These are phyloP conservation scores for Hypoxylon sp. DNA, from an alignment of 2,329 filamentous ascomycete genomes.

Conservation along the genomic window DNA sequence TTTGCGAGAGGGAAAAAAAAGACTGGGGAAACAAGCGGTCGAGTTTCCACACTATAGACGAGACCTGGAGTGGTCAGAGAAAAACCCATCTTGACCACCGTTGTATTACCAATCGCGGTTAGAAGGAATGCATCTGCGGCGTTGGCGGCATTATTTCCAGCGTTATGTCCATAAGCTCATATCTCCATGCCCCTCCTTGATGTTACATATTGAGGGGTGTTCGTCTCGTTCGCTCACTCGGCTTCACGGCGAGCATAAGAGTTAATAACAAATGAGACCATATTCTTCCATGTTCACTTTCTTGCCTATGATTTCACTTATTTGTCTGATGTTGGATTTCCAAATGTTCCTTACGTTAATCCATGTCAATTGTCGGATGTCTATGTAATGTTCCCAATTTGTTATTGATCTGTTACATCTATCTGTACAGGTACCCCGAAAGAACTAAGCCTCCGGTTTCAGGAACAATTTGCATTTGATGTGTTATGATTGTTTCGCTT, in stretches of 20 bases:
- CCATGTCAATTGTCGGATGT: conserved; percentile 13
- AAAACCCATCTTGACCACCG: conserved; percentile 17
- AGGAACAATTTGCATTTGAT: neutral
- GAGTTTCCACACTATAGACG: conserved; percentile 32
- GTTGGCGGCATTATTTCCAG: conserved; percentile 37
- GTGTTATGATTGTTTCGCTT: neutral
- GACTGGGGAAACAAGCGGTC: conserved; percentile 18
- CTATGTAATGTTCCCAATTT: neutral
- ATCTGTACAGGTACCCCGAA: conserved; percentile 1
- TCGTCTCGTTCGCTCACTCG: neutral
- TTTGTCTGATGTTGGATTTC: conserved; percentile 1
- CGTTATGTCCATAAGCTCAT: conserved; percentile 34
- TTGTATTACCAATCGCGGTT: conserved; percentile 32
- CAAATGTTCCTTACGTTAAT: conserved; percentile 9
- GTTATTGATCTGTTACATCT: neutral
- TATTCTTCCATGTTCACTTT: too few relatives aligned
- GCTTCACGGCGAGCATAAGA: conserved; percentile 24
- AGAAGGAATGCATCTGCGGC: conserved; percentile 36
- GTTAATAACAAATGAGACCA: conserved; percentile 25
- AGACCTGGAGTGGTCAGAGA: conserved; percentile 11
- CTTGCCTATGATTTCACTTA: conserved; percentile 21
- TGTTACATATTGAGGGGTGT: conserved; percentile 32
- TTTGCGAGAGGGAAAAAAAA: conserved; percentile 10
- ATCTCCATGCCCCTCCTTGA: conserved; percentile 33
- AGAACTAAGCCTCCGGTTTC: conserved; percentile 5